Percentiles rank a stretch among this genome's conserved stretches.
phyloP scores from a whole-genome alignment of 306 rosid genomes.

The Morella rubra region DNA sequence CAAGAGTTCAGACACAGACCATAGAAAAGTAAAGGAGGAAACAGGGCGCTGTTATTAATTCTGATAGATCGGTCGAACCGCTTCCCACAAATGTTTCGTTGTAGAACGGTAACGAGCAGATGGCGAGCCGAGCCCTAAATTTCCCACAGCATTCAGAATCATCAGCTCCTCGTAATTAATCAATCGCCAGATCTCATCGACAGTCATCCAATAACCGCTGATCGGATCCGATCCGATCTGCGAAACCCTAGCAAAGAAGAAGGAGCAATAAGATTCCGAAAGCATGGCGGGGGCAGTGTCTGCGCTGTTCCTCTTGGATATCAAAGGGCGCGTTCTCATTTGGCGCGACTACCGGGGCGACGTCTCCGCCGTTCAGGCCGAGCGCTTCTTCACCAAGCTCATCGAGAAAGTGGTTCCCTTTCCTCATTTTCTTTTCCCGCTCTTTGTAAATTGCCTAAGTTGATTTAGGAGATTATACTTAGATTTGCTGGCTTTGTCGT shows the following conservation, averaged over 20 bases:
- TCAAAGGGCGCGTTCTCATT: constrained; percentile 99
- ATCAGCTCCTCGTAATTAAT: constrained; percentile 12
- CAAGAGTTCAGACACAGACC: background rate
- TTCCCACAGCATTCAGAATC: constrained; percentile 31
- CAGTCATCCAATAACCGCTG: constrained; percentile 14
- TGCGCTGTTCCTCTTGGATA: constrained; percentile 94
- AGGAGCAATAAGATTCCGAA: background rate
- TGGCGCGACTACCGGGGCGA: constrained; percentile 99
- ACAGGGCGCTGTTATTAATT: background rate
- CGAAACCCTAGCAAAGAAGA: constrained; percentile 6
- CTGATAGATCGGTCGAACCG: background rate
- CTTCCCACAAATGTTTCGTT: background rate
- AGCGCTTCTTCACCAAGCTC: constrained; percentile 96
- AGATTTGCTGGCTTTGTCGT: background rate
- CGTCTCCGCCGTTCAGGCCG: constrained; percentile 89
- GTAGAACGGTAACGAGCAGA: background rate
- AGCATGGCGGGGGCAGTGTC: constrained; percentile 95
- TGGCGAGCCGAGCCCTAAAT: constrained; percentile 25
- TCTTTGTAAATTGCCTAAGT: background rate
- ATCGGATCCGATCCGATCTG: constrained; percentile 38
- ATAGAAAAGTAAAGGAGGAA: background rate
- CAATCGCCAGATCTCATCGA: constrained; percentile 26
- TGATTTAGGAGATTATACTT: background rate
- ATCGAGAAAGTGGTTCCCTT: constrained; percentile 81
- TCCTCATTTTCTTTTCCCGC: background rate